phyloP scores from a whole-genome alignment of 192 early-diverging fungal genomes.

The Chytriomyces hyalinus region DNA sequence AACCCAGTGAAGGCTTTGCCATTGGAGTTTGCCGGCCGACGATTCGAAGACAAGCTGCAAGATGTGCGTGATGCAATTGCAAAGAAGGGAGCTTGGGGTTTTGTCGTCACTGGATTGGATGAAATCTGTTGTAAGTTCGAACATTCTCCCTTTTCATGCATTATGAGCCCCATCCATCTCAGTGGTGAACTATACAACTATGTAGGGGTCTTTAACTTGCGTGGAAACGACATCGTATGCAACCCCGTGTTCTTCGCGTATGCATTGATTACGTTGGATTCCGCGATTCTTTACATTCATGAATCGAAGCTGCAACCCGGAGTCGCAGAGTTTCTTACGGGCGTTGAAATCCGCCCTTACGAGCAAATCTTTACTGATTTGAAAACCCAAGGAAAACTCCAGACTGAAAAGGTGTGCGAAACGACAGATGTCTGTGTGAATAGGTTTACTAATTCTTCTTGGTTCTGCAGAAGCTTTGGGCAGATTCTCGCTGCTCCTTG shows the following conservation, averaged over 20 bases:
- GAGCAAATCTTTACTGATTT: constrained; percentile 79
- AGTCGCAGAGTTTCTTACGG: constrained; percentile 61
- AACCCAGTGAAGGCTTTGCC: constrained; percentile 70
- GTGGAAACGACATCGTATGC: constrained; percentile 93
- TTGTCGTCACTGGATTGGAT: constrained; percentile 87
- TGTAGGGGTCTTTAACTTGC: constrained; percentile 89
- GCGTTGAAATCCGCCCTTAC: constrained; percentile 76
- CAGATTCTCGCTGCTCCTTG: constrained; percentile 70
- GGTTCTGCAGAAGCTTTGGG: constrained; percentile 57
- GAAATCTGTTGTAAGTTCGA: constrained; percentile 80
- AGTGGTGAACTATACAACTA: not conserved
- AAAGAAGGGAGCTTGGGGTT: constrained; percentile 70
- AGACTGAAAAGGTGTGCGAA: constrained; percentile 1
- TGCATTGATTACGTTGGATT: constrained; percentile 75
- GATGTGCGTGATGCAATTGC: constrained; percentile 70
- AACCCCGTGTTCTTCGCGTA: constrained; percentile 98
- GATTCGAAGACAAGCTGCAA: constrained; percentile 68
- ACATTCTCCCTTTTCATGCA: not conserved
- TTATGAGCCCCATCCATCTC: not conserved
- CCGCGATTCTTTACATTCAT: constrained; percentile 79
- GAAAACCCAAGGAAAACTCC: constrained; percentile 24
- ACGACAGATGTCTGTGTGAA: not conserved
- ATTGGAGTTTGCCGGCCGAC: constrained; percentile 65
- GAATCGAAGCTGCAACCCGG: constrained; percentile 71
- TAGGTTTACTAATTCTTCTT: not conserved